Base-by-base conservation (phyloP, 345 rosid genomes). In the Eucalyptus melliodora region DNA sequence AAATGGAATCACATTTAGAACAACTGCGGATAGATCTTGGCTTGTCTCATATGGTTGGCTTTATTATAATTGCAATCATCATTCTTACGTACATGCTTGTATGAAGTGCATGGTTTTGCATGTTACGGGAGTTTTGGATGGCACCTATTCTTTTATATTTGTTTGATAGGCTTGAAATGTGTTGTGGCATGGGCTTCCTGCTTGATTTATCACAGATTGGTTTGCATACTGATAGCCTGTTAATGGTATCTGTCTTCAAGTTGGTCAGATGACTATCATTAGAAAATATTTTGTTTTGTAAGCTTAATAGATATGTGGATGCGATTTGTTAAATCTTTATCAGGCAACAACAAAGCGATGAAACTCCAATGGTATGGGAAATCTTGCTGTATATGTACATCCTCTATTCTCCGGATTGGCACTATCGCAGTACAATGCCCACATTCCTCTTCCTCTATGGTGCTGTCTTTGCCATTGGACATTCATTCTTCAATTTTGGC, bases 311-410 rank as follows among this genome's bases (percentile, higher is more conserved):
- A 31, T 87, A 37, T 56, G 81, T 62, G 62, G 50, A 45, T 23
- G 65, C 8, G 0, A 65, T 62, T n/a, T 59, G 50, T 34, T 87
- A 45, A 53, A 55, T 87, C 59, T 53, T 87, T 50, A 34, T 87
- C 95, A 97, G 99, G 96, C 99, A 96, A 91, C 99, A 96, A 92
- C 99, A 96, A 90, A 96, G 99, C 90, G 99, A 98, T 93, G 99
- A 98, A 91, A 98, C 99, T 3, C 99, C 99, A 8, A 97, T 97
- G 99, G 99, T 98, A 80, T 97, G 99, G 99, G 99, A 96, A 91
- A 94, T 98, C 95, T 99, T 98, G 83, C 95, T 98, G 72, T 98
- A 97, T 90, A 92, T 98, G 91, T 98, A 96, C 94, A 98, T 97
- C 92, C 96, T 97, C 55, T 96, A 97, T 93, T 98, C 99, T 27